Evolutionary conservation across 345 rosid genomes (phyloP).

Genomic region (Eucalyptus polyanthemos): DNA sequence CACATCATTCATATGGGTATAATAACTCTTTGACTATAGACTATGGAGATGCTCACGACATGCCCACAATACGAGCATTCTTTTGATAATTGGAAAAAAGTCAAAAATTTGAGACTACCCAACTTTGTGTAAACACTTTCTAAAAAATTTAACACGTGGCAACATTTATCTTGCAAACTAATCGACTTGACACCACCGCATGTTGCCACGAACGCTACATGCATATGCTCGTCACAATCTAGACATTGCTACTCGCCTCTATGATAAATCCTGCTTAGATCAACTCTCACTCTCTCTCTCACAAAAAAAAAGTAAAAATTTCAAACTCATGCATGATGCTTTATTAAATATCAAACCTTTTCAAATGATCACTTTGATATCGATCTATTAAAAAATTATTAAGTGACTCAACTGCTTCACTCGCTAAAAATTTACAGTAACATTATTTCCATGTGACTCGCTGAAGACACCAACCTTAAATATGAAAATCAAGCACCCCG

Average conservation of each 20-base stretch:
- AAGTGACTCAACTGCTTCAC: not conserved
- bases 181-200: not conserved
- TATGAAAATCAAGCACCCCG: not conserved
- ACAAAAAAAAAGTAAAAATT: too few species aligned
- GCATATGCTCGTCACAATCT: not conserved
- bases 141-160: not conserved
- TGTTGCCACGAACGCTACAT: not conserved
- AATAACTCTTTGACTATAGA: not conserved
- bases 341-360: not conserved
- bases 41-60: not conserved
- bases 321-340: not conserved
- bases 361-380: not conserved
- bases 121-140: not conserved
- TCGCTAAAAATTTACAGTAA: not conserved
- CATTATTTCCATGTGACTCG: not conserved
- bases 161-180: not conserved
- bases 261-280: rapidly evolving
- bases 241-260: not conserved
- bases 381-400: not conserved
- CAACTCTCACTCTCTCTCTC: not conserved
- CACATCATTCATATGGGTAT: not conserved
- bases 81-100: not conserved
- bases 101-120: not conserved
- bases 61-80: not conserved
- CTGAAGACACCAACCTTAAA: not conserved